Base-by-base conservation (phyloP, 306 rosid genomes). In the Arachis hypogaea region DNA sequence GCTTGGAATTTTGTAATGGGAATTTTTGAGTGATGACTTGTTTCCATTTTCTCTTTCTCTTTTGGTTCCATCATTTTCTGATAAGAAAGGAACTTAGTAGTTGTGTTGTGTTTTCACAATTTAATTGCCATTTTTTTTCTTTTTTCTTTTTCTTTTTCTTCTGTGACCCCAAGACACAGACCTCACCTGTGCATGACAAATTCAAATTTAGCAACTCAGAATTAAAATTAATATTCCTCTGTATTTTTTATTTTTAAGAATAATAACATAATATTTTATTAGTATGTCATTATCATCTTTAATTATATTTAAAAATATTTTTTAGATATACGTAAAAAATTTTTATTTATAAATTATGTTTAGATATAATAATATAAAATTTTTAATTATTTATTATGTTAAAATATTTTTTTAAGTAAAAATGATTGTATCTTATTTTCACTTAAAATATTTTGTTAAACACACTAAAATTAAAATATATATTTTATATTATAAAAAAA, bases 81-180 rank as follows among this genome's bases (percentile, higher is more conserved):
- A 5, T 61, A 51, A 18, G 33, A 59, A 46, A 46, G 51, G 43
- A 59, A 59, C 81, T 11, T 11, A 16, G 18, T 59, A 50, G 41
- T 44, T 59, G 55, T 66, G 12, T 59, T 33, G 38, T 33, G 38
- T 33, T 33, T 64, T 43, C 5, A 43, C 5, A 43, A 43, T 67
- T 56, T 14, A 28, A 52, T 6, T 11, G 46, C 51, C 49, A 18
- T 3, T 22, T 5, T 44, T 78, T 71, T 11, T 67, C 3, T 33
- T 33, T 33, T 33, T 33, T 2, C 38, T 33, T 33, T 33, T 33
- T 33, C 4, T 33, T 44, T 81, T 71, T 11, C 59, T 5, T 42
- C 63, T 65, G 86, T 68, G 86, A 81, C 69, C 57, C 75, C 60
- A 33, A 45, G 88, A 81, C 18, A 11, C 75, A 59, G 87, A 75